These are phyloP conservation scores for Cucurbita ficifolia DNA, from an alignment of 306 rosid genomes.

Conservation along the genomic window DNA sequence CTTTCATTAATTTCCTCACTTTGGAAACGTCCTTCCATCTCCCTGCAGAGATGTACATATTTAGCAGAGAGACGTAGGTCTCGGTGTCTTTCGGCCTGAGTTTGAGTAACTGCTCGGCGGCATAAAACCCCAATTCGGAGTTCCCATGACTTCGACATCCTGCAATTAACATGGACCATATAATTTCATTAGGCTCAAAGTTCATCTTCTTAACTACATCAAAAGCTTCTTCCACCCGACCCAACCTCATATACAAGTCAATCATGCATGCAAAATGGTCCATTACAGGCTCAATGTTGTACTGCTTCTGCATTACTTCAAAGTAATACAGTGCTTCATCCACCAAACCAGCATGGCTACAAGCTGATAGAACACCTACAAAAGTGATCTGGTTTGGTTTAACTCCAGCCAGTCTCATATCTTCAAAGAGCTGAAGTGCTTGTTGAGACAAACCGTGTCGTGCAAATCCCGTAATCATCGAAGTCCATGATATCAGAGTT, in stretches of 20 bases:
- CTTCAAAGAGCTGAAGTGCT: constrained; percentile 69
- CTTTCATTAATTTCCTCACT: constrained; percentile 62
- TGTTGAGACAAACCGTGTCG: constrained; percentile 64
- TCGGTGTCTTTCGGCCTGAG: constrained; percentile 53
- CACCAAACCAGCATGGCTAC: constrained; percentile 68
- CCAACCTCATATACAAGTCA: constrained; percentile 62
- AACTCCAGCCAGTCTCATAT: constrained; percentile 62
- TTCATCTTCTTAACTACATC: constrained; percentile 43
- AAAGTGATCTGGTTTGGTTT: constrained; percentile 67
- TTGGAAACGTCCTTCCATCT: constrained; percentile 48
- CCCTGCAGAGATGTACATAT: constrained; percentile 45
- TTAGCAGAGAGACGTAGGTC: constrained; percentile 38
- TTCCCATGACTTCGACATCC: constrained; percentile 70
- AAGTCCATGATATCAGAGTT: constrained; percentile 84
- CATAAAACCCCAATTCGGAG: constrained; percentile 44
- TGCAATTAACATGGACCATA: constrained; percentile 56
- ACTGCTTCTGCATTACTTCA: constrained; percentile 60
- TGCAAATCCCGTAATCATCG: constrained; percentile 70
- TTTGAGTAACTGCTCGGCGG: constrained; percentile 60
- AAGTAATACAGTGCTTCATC: constrained; percentile 56
- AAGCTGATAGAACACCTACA: constrained; percentile 81
- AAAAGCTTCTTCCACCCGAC: constrained; percentile 59
- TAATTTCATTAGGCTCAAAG: constrained; percentile 51
- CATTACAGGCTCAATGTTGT: constrained; percentile 70
- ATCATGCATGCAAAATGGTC: constrained; percentile 67